Base-by-base conservation (phyloP, 2,329 filamentous ascomycete species). In the Ascomycota sp. region DNA sequence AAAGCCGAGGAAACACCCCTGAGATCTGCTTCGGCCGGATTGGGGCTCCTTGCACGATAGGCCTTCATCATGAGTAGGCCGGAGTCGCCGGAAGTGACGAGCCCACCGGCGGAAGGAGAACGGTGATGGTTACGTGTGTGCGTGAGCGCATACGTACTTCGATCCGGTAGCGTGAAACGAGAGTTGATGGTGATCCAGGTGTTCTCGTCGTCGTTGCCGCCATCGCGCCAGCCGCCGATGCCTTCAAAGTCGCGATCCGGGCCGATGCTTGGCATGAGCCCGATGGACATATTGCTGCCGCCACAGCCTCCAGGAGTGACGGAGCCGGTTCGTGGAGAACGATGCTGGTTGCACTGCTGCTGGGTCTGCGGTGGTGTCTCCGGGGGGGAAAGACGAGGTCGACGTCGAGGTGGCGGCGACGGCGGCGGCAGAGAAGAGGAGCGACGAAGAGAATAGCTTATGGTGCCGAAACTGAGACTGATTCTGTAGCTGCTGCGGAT, bases 161-260 rank as follows among this genome's bases (percentile, higher is more conserved):
- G 48, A 35, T 65, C 59, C 0, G 59, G 59, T 10, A 65, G 43
- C 36, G 65, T 60, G 7, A 65, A 49, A 8, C 61, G 49, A 1
- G 61, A 63, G 38, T 65, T 65, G 36, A 66, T 63, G 27, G 55
- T 58, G 12, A 56, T 58, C 63, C 63, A 67, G 21, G 54, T 39
- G 24, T 59, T 50, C 20, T 65, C 59, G 31, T 61, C 55, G 22
- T 44, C 42, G 20, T 30, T 13, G 21, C 25, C 20, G 22, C 28
- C 33, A 11, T 68, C 37, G 28, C 65, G 51, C 65, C 66, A 72
- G 3, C 67, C 67, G 12, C 67, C 67, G 2, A 72, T 46, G 7
- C 67, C 67, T 38, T 72, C 67, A 37, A 62, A 72, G 40, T 72
- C 67, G 20, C 67, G 51, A 31, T 63, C 58, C 4, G 63, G 47